A percentile compares a stretch with the other conserved stretches of the same genome.
Conservation (phyloP, 805 yeast species). For the Yarrowia yakushimensis region DNA sequence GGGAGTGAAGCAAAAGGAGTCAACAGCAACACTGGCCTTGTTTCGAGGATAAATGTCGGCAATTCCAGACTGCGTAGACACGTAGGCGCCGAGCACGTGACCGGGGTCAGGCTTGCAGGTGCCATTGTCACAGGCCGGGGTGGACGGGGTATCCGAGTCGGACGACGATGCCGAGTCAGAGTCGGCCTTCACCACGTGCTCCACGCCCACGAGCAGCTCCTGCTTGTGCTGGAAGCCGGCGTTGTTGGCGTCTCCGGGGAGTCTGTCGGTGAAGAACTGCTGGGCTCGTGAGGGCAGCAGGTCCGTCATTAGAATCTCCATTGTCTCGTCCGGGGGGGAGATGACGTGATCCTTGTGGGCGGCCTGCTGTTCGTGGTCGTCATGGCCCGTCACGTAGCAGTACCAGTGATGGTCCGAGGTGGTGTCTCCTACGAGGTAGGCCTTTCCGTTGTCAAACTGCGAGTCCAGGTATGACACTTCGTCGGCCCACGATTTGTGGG, state of each 20-base stretch:
- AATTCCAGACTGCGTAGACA: conserved; percentile 60
- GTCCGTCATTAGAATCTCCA: conserved; percentile 90
- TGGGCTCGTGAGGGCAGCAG: conserved; percentile 55
- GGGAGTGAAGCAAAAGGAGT: conserved; percentile 87
- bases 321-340: conserved; percentile 57
- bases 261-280: conserved; percentile 55
- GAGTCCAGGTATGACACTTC: conserved; percentile 70
- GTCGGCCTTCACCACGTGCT: conserved; percentile 31
- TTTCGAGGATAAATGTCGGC: conserved; percentile 52
- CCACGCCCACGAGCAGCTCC: conserved; percentile 30
- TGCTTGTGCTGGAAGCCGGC: conserved; percentile 39
- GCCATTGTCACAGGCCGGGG: not conserved
- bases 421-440: conserved; percentile 76
- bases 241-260: conserved; percentile 37
- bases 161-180: conserved; percentile 33
- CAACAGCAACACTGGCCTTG: conserved; percentile 45
- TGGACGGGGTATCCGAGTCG: conserved; percentile 38
- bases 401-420: conserved; percentile 83
- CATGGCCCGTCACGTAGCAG: conserved; percentile 52
- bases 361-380: conserved; percentile 3
- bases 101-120: conserved; percentile 53
- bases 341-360: conserved; percentile 12
- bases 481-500: conserved; percentile 80
- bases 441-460: conserved; percentile 57
- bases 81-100: conserved; percentile 70